Evolutionary conservation across 2,329 filamentous ascomycete species (phyloP).

Genomic region (Phaeosphaeria sp.): DNA sequence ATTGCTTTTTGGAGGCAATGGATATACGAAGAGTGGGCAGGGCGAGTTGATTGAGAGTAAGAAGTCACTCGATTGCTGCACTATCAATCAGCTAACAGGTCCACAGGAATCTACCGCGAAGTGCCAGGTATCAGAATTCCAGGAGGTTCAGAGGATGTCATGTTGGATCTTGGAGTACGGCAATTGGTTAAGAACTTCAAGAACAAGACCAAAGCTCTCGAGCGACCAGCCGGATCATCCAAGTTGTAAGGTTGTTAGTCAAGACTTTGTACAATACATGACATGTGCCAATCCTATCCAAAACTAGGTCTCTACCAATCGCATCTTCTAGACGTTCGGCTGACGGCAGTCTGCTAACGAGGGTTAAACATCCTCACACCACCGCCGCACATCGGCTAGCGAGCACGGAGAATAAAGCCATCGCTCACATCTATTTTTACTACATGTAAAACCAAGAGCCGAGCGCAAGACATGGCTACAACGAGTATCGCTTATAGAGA

Average conservation of each 20-base stretch:
- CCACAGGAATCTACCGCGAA: slow-evolving; percentile 66
- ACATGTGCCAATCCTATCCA: not conserved
- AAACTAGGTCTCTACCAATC: not conserved
- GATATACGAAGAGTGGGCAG: slow-evolving; percentile 72
- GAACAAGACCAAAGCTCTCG: slow-evolving; percentile 62
- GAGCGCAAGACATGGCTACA: not conserved
- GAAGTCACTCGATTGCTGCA: slow-evolving; percentile 39
- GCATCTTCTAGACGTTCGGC: not conserved
- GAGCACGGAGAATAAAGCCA: not conserved
- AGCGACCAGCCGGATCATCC: slow-evolving; percentile 51
- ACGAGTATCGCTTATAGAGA: not conserved
- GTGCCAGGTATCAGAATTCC: slow-evolving; percentile 68
- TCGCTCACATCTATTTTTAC: not conserved
- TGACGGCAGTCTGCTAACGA: not conserved
- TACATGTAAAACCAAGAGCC: not conserved
- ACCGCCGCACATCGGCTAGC: not conserved
- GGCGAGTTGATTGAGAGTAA: slow-evolving; percentile 74
- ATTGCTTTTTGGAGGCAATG: slow-evolving; percentile 76
- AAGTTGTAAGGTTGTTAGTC: slow-evolving; percentile 47
- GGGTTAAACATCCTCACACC: not conserved
- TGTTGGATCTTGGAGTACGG: slow-evolving; percentile 72
- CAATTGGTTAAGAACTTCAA: slow-evolving; percentile 75
- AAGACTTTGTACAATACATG: not conserved
- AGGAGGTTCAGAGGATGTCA: slow-evolving; percentile 75
- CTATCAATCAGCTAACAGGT: slow-evolving; percentile 13